Evolutionary conservation across 768 basidiomycete species (phyloP).

Genomic region (Auriculariales sp.): DNA sequence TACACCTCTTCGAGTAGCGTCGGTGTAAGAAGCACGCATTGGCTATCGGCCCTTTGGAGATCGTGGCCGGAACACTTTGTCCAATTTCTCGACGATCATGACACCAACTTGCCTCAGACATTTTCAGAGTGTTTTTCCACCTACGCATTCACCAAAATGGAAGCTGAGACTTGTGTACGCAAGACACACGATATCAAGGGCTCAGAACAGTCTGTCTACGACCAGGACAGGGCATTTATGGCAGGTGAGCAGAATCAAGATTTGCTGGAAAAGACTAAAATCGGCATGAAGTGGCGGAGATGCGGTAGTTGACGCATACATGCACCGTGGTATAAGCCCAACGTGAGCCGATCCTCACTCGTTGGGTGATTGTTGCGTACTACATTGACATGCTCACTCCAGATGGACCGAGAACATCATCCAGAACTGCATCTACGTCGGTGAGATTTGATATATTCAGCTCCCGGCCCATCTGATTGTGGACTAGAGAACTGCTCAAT

Average conservation of each 20-base stretch:
- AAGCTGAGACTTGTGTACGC: slow-evolving; percentile 38
- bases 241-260: slow-evolving; percentile 16
- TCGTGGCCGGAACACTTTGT: slow-evolving; percentile 37
- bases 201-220: slow-evolving; percentile 26
- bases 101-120: slow-evolving; percentile 30
- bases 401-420: slow-evolving; percentile 45
- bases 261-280: slow-evolving; percentile 10
- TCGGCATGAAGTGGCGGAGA: slow-evolving; percentile 34
- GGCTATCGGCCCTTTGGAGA: slow-evolving; percentile 70
- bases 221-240: slow-evolving; percentile 68
- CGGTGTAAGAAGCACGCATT: slow-evolving; percentile 38
- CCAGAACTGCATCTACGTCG: slow-evolving; percentile 15
- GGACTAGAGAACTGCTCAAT: slow-evolving; percentile 48
- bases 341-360: slow-evolving; percentile 8
- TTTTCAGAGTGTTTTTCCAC: slow-evolving; percentile 64
- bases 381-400: background rate
- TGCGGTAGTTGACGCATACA: slow-evolving; percentile 47
- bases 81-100: slow-evolving; percentile 45
- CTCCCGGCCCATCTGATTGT: background rate
- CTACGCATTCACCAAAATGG: slow-evolving; percentile 52
- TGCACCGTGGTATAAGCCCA: slow-evolving; percentile 39
- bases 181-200: slow-evolving; percentile 24
- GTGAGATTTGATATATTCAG: background rate
- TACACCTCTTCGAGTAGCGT: slow-evolving; percentile 68
- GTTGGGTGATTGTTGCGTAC: too few relatives aligned